phyloP scores from a whole-genome alignment of 2,329 filamentous ascomycete genomes.

The Penicillium sp. region DNA sequence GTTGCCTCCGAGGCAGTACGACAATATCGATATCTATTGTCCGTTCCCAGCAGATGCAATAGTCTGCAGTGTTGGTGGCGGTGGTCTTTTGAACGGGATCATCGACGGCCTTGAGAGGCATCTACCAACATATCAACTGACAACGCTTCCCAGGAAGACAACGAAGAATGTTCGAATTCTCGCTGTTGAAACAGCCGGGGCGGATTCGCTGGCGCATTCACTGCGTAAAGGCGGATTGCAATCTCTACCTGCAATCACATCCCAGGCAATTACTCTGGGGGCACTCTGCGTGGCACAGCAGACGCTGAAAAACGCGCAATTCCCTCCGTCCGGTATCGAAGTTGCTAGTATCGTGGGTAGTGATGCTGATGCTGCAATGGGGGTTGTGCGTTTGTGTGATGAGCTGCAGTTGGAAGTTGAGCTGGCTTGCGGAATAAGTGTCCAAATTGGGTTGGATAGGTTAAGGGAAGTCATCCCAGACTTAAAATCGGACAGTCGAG shows the following conservation, averaged over 20 bases:
- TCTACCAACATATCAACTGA: slow-evolving; percentile 1
- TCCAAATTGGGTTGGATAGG: slow-evolving; percentile 48
- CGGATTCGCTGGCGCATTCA: slow-evolving; percentile 64
- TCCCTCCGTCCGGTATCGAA: slow-evolving; percentile 38
- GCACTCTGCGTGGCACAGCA: slow-evolving; percentile 62
- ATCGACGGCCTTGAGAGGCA: slow-evolving; percentile 58
- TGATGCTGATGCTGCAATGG: slow-evolving; percentile 75
- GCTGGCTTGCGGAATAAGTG: slow-evolving; percentile 73
- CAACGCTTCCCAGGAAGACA: not conserved
- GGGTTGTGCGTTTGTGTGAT: slow-evolving; percentile 71
- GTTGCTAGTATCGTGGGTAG: slow-evolving; percentile 62
- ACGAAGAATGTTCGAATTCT: slow-evolving; percentile 50
- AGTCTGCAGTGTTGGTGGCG: slow-evolving; percentile 76
- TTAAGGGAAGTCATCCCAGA: slow-evolving; percentile 29
- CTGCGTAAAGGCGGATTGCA: slow-evolving; percentile 55
- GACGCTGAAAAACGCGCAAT: slow-evolving; percentile 61
- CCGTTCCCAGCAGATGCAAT: slow-evolving; percentile 60
- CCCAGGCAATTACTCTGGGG: slow-evolving; percentile 69
- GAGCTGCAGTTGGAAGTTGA: slow-evolving; percentile 78
- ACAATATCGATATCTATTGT: not conserved
- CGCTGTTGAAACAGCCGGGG: slow-evolving; percentile 71
- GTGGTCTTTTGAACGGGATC: slow-evolving; percentile 72
- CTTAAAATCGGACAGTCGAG: slow-evolving; percentile 32
- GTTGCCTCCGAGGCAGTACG: slow-evolving; percentile 24
- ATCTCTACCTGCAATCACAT: slow-evolving; percentile 67